Percentiles rank a stretch among this genome's conserved stretches.
Conservation (phyloP, 225 moss, liverwort and hornwort genomes). For the Polytrichum formosum region DNA sequence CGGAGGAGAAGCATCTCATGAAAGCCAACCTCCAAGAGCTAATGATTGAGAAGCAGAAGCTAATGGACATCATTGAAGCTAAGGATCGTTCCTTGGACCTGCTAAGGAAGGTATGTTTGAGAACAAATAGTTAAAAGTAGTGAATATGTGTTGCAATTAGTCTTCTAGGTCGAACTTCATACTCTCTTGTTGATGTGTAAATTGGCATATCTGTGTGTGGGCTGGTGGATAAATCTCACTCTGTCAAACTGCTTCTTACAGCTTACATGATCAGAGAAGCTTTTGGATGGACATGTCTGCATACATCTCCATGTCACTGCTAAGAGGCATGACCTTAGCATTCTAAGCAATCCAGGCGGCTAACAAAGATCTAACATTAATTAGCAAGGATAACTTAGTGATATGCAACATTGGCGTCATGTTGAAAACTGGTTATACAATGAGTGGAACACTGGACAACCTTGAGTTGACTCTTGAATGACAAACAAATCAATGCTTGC, state of each 20-base stretch:
- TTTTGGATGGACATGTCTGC: slow-evolving; percentile 1
- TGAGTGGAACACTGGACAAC: not conserved
- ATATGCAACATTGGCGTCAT: not conserved
- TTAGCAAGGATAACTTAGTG: not conserved
- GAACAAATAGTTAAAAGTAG: too few relatives aligned
- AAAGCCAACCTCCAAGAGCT: slow-evolving; percentile 33
- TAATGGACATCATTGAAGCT: slow-evolving; percentile 28
- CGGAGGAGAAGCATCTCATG: slow-evolving; percentile 16
- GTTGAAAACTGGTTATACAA: not conserved
- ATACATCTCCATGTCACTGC: not conserved
- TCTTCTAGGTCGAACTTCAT: too few relatives aligned
- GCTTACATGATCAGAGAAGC: not conserved
- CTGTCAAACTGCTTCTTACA: too few relatives aligned
- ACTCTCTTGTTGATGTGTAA: too few relatives aligned
- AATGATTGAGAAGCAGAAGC: slow-evolving; percentile 41
- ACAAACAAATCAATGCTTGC: too few relatives aligned
- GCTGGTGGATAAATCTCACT: too few relatives aligned
- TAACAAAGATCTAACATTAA: too few relatives aligned
- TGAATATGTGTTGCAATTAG: too few relatives aligned
- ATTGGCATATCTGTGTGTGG: too few relatives aligned
- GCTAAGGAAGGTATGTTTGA: slow-evolving; percentile 24
- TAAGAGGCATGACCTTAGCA: too few relatives aligned
- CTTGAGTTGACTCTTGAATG: not conserved
- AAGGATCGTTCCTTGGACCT: slow-evolving; percentile 21
- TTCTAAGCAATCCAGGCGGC: too few relatives aligned